Base-by-base conservation (phyloP, 148 eudicot species). In the Linanthus parryae region DNA sequence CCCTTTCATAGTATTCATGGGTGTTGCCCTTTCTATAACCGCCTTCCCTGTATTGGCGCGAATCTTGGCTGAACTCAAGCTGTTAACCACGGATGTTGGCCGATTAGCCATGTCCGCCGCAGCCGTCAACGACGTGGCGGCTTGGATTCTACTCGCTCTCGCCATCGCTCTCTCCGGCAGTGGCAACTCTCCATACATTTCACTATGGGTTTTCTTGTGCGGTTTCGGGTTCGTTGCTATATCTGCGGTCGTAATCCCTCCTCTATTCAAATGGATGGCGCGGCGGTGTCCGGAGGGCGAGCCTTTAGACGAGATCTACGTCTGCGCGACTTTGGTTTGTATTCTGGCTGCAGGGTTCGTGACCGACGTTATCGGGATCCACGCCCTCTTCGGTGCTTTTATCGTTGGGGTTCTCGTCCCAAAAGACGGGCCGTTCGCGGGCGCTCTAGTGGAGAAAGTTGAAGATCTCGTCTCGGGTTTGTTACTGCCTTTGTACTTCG, bases 41-140 rank as follows among this genome's bases (percentile, higher is more conserved):
- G 53, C 53, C 5, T 48, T 48, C 53, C 53, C 53, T 6, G 53
- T 48, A 17, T 23, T 48, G 0, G 53, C 53, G 22, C 53, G 53
- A 2, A 48, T 48, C 35, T 29, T 48, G 18, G 53, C 53, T 37
- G 53, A 48, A 37, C 53, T 48, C 21, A 48, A 48, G 12, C 36
- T 48, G 0, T 23, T 48, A 3, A 48, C 53, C 8, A 48, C 53
- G 1, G 53, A 48, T 13, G 53, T 48, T 4, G 53, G 53, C 53
- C 53, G 36, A 1, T 17, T 48, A 7, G 53, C 53, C 53, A 48
- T 48, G 53, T 48, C 53, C 8, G 53, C 53, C 16, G 53, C 53
- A 1, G 53, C 53, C 0, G 53, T 48, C 16, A 48, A 48, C 5
- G 53, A 48, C 12, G 21, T 48, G 1, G 53, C 36, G 1, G 53